Evolutionary conservation across 768 basidiomycete species (phyloP).

Genomic region (Panellus pusillus): DNA sequence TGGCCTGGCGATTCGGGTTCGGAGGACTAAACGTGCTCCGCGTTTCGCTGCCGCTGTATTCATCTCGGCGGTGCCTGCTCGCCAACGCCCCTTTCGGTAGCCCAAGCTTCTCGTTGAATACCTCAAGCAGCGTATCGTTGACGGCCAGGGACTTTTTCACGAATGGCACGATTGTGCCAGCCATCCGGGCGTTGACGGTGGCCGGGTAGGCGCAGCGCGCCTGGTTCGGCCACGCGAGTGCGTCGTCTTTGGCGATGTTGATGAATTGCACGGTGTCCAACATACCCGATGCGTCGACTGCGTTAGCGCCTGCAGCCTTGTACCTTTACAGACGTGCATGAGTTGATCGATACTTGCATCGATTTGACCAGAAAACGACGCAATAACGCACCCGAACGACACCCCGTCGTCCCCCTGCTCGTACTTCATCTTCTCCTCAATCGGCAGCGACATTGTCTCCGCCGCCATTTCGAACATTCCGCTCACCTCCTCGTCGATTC

Average conservation of each 20-base stretch:
- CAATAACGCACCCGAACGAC: conserved; percentile 37
- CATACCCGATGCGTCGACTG: conserved; percentile 44
- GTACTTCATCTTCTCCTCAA: conserved; percentile 44
- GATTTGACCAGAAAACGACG: background rate
- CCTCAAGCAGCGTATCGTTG: conserved; percentile 38
- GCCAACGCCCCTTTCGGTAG: conserved; percentile 41
- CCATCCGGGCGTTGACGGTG: conserved; percentile 40
- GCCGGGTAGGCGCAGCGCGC: conserved; percentile 44
- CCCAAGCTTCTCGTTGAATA: conserved; percentile 44
- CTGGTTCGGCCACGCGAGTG: conserved; percentile 41
- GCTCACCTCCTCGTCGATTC: conserved; percentile 36
- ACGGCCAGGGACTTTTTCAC: conserved; percentile 29
- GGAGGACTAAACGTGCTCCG: conserved; percentile 42
- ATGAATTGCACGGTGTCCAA: conserved; percentile 46
- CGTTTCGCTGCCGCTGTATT: conserved; percentile 43
- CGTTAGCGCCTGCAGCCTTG: conserved; percentile 46
- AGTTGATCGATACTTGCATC: too few relatives aligned
- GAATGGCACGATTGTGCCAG: conserved; percentile 27
- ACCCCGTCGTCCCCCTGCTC: conserved; percentile 41
- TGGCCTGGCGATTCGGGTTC: conserved; percentile 36
- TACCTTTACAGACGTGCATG: conserved; percentile 24
- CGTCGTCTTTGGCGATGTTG: conserved; percentile 53
- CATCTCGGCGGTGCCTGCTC: conserved; percentile 33
- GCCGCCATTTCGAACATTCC: conserved; percentile 43
- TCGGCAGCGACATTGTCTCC: conserved; percentile 39